Evolutionary conservation across 2,329 filamentous ascomycete species (phyloP), one percentile per base, ranked within the genome.

Genomic region (Fusarium torreyae): DNA sequence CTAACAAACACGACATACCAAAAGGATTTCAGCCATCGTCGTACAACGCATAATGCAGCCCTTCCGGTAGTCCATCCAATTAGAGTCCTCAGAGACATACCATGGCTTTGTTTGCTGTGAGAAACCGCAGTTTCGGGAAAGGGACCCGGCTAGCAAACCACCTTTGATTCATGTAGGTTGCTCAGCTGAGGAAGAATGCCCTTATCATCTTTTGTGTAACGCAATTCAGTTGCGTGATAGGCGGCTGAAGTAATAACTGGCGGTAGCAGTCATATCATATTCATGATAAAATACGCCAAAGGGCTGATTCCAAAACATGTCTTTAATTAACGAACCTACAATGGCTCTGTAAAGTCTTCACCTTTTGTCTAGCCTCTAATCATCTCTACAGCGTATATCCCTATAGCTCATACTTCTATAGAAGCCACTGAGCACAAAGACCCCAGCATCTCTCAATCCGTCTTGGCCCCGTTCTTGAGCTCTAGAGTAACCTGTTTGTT

Each of bases 401-500:
- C 28, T 46, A 46, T 52, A 36, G 10, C 14, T n/a, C 18, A 28
- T 33, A 38, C 24, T 22, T 39, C n/a, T 57, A 69, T 57, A 45
- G 42, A 51, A 48, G 43, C 42, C 50, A 56, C 42, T 28, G 38
- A 57, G 22, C 22, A 26, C 38, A 57, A 13, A 24, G 34, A 36
- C 15, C 14, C 34, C 34, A 17, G 4, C 14, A 14, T 49, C 48
- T 63, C 53, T 69, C 62, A 60, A 36, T 60, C 51, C 7, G 61
- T 56, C 43, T 73, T 68, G 46, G 61, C 66, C 2, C 72, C 73
- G 2, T 75, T 70, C 57, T 74, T 69, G 28, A 75, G 53, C 51
- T 75, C 74, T 20, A 75, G 57, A 3, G 74, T 75, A 20, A 75
- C 74, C 74, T 75, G 13, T 53, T n/a, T 26, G 17, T 26, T n/a